phyloP scores from a whole-genome alignment of 2,329 filamentous ascomycete species.

The Harringtonia aguacate region DNA sequence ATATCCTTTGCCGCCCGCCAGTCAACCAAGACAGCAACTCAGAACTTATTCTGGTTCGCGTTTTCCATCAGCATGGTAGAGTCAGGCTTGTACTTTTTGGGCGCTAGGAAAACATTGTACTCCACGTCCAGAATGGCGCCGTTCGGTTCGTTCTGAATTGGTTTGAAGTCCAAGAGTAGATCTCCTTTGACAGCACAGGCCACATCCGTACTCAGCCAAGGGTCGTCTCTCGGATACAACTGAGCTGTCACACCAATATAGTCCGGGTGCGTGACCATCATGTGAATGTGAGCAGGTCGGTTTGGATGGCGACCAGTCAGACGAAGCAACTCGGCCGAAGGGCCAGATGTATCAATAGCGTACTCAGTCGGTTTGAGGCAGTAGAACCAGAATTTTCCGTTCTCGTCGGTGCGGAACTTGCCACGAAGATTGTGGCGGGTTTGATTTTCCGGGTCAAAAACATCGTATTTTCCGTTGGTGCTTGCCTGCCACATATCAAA shows the following conservation, averaged over 20 bases:
- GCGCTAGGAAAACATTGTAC: conserved; percentile 23
- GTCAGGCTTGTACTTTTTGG: conserved; percentile 18
- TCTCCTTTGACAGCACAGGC: conserved; percentile 28
- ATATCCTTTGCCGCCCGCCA: no score
- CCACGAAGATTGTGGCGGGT: conserved; percentile 55
- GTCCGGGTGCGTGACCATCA: conserved; percentile 39
- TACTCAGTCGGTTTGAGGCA: conserved; percentile 42
- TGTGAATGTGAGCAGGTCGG: conserved; percentile 50
- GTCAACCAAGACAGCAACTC: no score
- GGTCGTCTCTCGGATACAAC: conserved; percentile 51
- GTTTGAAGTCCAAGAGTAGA: conserved; percentile 25
- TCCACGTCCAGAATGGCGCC: conserved; percentile 23
- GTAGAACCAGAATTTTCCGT: conserved; percentile 52
- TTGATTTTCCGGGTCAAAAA: conserved; percentile 56
- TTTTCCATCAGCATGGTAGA: conserved; percentile 6
- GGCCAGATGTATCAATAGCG: conserved; percentile 32
- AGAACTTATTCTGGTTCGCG: conserved; percentile 7
- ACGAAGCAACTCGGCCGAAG: conserved; percentile 38
- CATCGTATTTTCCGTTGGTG: conserved; percentile 57
- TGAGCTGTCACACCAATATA: conserved; percentile 57
- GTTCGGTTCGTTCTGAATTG: conserved; percentile 16
- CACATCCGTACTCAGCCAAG: conserved; percentile 37
- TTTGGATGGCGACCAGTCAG: conserved; percentile 45
- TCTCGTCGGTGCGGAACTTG: conserved; percentile 50
- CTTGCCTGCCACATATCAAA: conserved; percentile 71